Evolutionary conservation across 129 eudicot genomes (phyloP).

Genomic region (Kitagawia praeruptora): DNA sequence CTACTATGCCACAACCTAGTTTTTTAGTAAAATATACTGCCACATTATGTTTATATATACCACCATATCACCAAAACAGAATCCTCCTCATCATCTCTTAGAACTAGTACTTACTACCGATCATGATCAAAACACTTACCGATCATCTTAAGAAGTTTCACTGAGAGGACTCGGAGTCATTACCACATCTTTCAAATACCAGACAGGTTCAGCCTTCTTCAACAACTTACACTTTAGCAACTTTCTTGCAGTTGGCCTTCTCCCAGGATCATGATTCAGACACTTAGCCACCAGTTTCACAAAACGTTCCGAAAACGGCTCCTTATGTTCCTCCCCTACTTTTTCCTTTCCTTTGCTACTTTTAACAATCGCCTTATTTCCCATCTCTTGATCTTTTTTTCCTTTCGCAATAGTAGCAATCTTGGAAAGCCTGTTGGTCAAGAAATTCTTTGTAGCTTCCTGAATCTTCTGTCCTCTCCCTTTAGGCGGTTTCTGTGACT

Average conservation of each 20-base stretch:
- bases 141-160: background rate
- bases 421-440: background rate
- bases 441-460: background rate
- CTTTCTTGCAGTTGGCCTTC: background rate
- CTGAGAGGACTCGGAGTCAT: background rate
- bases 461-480: background rate
- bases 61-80: background rate
- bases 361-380: background rate
- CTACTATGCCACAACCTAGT: too few species aligned
- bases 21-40: background rate
- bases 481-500: background rate
- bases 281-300: slow-evolving; percentile 6
- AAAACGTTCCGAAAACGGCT: background rate
- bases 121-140: background rate
- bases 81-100: background rate
- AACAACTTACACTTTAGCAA: background rate
- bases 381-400: background rate
- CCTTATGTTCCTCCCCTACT: background rate
- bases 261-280: background rate
- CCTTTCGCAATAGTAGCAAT: background rate
- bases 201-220: background rate
- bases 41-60: background rate
- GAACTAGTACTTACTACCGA: background rate
- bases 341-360: background rate
- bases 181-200: background rate